These are phyloP conservation scores for Ophiorrhiza pumila DNA, from an alignment of 257 asterid genomes.

Conservation along the genomic window DNA sequence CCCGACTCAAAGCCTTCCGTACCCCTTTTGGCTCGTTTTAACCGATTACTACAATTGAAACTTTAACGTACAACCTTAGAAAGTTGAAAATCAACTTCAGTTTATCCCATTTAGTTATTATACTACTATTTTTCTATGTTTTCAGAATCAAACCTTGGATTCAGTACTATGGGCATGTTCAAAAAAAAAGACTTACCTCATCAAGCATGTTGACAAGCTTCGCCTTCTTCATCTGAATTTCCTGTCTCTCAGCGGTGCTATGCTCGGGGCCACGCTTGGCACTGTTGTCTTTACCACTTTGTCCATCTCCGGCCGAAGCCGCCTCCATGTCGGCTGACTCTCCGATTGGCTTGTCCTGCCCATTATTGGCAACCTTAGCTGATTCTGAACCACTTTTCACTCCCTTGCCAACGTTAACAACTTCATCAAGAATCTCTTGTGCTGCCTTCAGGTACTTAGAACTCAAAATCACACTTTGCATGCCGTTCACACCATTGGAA, in stretches of 20 bases:
- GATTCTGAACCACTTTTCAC: conserved; percentile 31
- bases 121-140: background rate
- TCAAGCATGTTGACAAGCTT: conserved; percentile 97
- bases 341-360: conserved; percentile 39
- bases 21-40: conserved; percentile 8
- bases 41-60: background rate
- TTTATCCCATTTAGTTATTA: background rate
- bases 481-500: conserved; percentile 56
- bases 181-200: conserved; percentile 63
- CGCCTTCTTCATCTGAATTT: conserved; percentile 95
- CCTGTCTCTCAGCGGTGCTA: conserved; percentile 78
- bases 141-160: background rate
- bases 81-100: conserved; percentile 6
- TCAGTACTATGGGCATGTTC: no score
- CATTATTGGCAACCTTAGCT: conserved; percentile 25
- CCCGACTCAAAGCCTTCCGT: conserved; percentile 16
- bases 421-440: conserved; percentile 93
- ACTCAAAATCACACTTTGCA: conserved; percentile 56
- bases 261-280: conserved; percentile 57
- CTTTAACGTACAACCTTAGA: background rate
- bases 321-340: conserved; percentile 33
- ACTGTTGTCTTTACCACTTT: conserved; percentile 37
- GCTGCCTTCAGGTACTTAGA: conserved; percentile 84
- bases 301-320: conserved; percentile 25
- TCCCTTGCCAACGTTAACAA: conserved; percentile 77